Base-by-base conservation (phyloP, 177 flowering plant genomes). In the Vitis hybrid region DNA sequence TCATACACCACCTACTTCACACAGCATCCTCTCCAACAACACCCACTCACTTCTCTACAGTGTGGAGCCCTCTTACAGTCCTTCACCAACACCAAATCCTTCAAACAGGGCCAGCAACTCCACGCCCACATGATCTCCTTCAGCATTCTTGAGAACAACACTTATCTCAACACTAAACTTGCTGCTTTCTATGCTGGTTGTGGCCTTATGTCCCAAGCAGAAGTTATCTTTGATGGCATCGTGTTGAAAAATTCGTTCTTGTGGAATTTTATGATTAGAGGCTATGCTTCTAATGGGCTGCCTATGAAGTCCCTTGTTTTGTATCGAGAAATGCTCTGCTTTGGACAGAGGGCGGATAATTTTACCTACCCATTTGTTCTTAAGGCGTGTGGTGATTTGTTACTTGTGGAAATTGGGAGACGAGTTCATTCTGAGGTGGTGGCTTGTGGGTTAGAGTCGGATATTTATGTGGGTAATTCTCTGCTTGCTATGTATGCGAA, bases 181-280 rank as follows among this genome's bases (percentile, higher is more conserved):
- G 71, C 81, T 60, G 86, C 82, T 13, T 78, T 80, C 63, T 82
- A 80, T 58, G 84, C 86, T 2, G 54, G 54, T 60, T 80, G 81
- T 39, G 83, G 84, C 17, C 30, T 26, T 12, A 75, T 82, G 81
- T 59, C 32, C 1, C 68, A 75, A 50, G 87, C 89, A 68, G 76
- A 64, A 48, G 15, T 74, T 3, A 52, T 82, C 5, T 84, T 84
- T 60, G 81, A 81, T 69, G 51, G 62, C n/a, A 71, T 74, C 32
- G 9, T 67, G 19, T 59, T 76, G 63, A 86, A 81, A 62, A 84
- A 75, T 64, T 80, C 81, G 0, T 86, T 86, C 62, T 60, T 77
- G 65, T 83, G 82, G 87, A 86, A 82, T 72, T 78, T 58, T 23
- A 82, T 86, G 87, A 85, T 83, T 32, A 75, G 80, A 64, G 89